Evolutionary conservation across 2,329 filamentous ascomycete species (phyloP).

Genomic region (Clonostachys solani): DNA sequence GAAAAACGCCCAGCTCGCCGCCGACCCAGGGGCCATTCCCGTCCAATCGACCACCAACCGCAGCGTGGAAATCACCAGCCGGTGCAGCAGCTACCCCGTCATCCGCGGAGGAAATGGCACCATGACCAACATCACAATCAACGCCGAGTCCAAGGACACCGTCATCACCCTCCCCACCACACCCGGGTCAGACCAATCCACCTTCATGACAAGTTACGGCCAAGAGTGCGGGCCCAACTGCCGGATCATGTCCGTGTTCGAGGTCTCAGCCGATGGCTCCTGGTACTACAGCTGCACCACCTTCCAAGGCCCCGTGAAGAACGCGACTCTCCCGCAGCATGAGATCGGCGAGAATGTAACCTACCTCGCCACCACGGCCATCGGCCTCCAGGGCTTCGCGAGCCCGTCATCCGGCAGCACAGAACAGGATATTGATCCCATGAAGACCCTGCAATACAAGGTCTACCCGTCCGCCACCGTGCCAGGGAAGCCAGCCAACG

Average conservation of each 20-base stretch:
- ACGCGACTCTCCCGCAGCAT: constrained; percentile 27
- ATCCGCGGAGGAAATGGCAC: constrained; percentile 21
- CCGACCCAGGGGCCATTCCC: constrained; percentile 3
- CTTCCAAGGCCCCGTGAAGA: constrained; percentile 22
- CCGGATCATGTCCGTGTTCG: constrained; percentile 26
- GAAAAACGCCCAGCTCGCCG: constrained; percentile 3
- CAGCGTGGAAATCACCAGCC: constrained; percentile 17
- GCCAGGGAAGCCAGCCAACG: constrained; percentile 25
- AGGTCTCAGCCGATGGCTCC: constrained; percentile 23
- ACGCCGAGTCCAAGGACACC: constrained; percentile 9
- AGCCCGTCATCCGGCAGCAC: constrained; percentile 7
- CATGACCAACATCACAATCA: constrained; percentile 16
- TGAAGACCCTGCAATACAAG: constrained; percentile 22
- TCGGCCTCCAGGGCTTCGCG: constrained; percentile 33
- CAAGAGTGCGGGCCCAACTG: constrained; percentile 15
- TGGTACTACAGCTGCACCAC: constrained; percentile 38
- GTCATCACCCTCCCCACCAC: constrained; percentile 13
- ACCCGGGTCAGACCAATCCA: constrained; percentile 26
- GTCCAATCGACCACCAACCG: constrained; percentile 24
- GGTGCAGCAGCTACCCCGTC: constrained; percentile 22
- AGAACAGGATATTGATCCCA: constrained; percentile 10
- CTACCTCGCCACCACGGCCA: constrained; percentile 24
- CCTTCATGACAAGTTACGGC: constrained; percentile 24
- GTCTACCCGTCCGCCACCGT: constrained; percentile 34
- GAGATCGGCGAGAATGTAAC: constrained; percentile 25